Base-by-base conservation (phyloP, 2,329 filamentous ascomycete species). In the Fusarium sp. region DNA sequence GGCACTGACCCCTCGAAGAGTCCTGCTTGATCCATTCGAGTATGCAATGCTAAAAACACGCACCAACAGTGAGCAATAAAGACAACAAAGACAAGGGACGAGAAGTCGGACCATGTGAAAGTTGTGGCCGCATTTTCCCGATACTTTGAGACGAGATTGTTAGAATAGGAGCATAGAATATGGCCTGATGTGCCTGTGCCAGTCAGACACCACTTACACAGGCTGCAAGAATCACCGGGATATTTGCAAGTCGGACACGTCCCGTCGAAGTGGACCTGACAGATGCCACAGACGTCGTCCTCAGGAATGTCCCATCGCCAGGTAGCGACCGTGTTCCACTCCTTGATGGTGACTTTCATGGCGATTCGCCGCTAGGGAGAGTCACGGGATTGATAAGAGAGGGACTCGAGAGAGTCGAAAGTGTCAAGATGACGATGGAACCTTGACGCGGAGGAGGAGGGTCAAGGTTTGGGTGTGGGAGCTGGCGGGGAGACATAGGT, bases 241-340 rank as follows among this genome's bases (percentile, higher is more conserved):
- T 95, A 98, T 88, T 97, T 98, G 91, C 97, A 99, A 65, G 95
- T 97, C 56, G 97, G 95, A 86, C 97, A 99, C 29, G 97, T 98
- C 69, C 95, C 96, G 82, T 99, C 97, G 81, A 98, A 99, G 80
- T 98, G 94, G 72, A 97, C 95, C 81, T 97, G 96, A 85, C 97
- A 99, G 85, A 99, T 99, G 79, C 97, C 97, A 79, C 97, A 99
- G 73, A 98, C 95, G 82, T 99, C 96, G 85, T 98, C 96, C 79
- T 98, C 95, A 27, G 96, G 95, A 80, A 98, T 94, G 82, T 98
- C 94, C 97, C 97, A 99, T 74, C 94, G 92, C 97, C 97, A 99
- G 65, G 95, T 96, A 20, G 97, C 97, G 72, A 99, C 95, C 5
- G 95, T 94, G 79, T 97, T 93, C 95, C 96, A 98, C 81, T 94